These are phyloP conservation scores for Solanum appendiculatum DNA, from an alignment of 257 asterid species.

Conservation along the genomic window DNA sequence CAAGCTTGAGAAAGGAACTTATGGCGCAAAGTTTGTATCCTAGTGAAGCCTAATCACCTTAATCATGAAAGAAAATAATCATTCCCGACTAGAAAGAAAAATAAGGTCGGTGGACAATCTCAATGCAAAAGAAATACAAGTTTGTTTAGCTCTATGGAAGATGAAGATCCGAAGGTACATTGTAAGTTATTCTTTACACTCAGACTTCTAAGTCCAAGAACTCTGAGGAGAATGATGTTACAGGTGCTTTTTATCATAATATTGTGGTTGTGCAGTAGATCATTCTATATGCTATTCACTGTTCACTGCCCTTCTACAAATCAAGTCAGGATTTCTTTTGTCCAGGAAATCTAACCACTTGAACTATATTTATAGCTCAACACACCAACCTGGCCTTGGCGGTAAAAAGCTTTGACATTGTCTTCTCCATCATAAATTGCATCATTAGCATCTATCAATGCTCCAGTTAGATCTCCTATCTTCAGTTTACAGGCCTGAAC, in stretches of 20 bases:
- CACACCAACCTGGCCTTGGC: constrained; percentile 33
- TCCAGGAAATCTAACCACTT: neutral
- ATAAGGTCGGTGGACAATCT: neutral
- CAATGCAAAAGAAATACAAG: neutral
- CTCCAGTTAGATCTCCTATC: constrained; percentile 32
- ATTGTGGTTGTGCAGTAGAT: neutral
- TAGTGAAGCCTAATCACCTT: neutral
- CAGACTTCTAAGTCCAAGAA: neutral
- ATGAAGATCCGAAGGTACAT: neutral
- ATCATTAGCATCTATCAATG: constrained; percentile 25
- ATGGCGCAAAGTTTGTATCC: neutral
- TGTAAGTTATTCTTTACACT: neutral
- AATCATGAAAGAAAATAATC: neutral
- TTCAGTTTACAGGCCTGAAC: constrained; percentile 29
- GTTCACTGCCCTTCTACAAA: neutral
- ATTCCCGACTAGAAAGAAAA: neutral
- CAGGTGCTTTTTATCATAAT: neutral
- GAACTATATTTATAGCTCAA: neutral
- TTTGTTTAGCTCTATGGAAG: neutral
- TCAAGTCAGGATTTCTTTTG: neutral
- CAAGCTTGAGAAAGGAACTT: neutral
- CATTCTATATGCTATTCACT: neutral
- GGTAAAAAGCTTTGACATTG: constrained; percentile 28
- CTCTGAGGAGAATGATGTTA: neutral
- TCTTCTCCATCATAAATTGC: constrained; percentile 27